phyloP scores from a whole-genome alignment of 345 rosid species.

The thale cress (Arabidopsis thaliana) region DNA sequence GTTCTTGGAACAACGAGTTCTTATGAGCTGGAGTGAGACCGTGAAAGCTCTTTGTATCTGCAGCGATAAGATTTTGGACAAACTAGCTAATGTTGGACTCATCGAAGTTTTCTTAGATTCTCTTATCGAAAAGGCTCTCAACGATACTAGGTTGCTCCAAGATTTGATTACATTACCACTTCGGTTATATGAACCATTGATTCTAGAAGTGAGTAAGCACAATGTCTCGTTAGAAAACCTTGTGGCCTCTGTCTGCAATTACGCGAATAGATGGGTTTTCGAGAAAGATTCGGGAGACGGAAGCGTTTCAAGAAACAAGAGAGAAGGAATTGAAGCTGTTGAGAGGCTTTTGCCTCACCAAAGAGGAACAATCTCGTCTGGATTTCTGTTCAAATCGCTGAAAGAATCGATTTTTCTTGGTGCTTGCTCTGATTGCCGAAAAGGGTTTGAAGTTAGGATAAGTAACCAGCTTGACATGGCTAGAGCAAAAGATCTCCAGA shows the following conservation, averaged over 20 bases:
- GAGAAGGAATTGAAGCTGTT: constrained; percentile 63
- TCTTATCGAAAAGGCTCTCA: constrained; percentile 56
- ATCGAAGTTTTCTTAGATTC: constrained; percentile 64
- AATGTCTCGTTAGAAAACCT: constrained; percentile 51
- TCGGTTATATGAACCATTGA: constrained; percentile 55
- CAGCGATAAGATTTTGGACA: constrained; percentile 48
- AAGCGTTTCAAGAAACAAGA: constrained; percentile 47
- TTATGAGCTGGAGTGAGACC: constrained; percentile 75
- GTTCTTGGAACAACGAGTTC: constrained; percentile 61
- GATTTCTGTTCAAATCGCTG: constrained; percentile 64
- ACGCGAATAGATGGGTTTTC: constrained; percentile 58
- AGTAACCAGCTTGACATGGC: constrained; percentile 79
- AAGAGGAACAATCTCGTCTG: constrained; percentile 60
- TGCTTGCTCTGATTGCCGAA: constrained; percentile 59
- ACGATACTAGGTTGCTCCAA: constrained; percentile 57
- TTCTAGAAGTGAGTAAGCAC: constrained; percentile 48
- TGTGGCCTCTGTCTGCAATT: constrained; percentile 62
- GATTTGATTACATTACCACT: constrained; percentile 64
- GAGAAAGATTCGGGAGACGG: constrained; percentile 35
- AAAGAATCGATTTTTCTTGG: constrained; percentile 54
- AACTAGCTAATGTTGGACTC: constrained; percentile 53
- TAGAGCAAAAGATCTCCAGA: constrained; percentile 59
- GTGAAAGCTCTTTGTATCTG: constrained; percentile 59
- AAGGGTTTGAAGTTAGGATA: constrained; percentile 72
- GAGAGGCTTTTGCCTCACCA: constrained; percentile 67